phyloP scores from a whole-genome alignment of 2,329 filamentous ascomycete species.

The Trichoderma simmonsii region DNA sequence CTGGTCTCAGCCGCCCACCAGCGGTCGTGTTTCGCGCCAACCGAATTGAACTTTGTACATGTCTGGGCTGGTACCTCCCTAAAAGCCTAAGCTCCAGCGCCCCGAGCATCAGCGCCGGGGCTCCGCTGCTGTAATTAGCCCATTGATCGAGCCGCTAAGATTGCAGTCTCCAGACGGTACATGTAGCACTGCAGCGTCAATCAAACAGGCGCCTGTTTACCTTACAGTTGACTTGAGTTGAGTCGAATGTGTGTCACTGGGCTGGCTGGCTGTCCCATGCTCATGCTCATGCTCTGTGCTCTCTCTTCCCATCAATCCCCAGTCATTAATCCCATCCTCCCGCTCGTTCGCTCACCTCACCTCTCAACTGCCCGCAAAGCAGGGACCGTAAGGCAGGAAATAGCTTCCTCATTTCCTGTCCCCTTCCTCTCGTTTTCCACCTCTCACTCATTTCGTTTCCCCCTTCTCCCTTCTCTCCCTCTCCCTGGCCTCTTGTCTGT shows the following conservation, averaged over 20 bases:
- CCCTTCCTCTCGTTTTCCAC: conserved; percentile 16
- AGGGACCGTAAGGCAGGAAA: conserved; percentile 15
- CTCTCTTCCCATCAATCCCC: neutral
- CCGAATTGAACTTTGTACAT: neutral
- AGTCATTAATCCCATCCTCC: neutral
- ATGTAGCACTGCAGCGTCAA: neutral
- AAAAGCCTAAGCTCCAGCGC: conserved; percentile 6
- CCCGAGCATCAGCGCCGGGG: neutral
- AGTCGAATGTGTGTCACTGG: neutral
- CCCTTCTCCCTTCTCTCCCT: conserved; percentile 10
- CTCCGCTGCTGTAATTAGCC: conserved; percentile 14
- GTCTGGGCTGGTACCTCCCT: too few relatives aligned
- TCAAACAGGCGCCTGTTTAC: neutral
- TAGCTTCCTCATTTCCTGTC: conserved; percentile 18
- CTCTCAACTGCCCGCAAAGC: neutral
- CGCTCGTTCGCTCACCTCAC: neutral
- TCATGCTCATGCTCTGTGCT: neutral
- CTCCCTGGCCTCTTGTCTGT: neutral
- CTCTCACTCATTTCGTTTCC: conserved; percentile 14
- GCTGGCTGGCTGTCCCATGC: neutral
- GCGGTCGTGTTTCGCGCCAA: conserved; percentile 12
- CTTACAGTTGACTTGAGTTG: too few relatives aligned
- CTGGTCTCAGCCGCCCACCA: conserved; percentile 13
- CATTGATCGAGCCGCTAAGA: conserved; percentile 15
- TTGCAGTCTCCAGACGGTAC: neutral